A percentile compares a stretch with the other conserved stretches of the same genome.
These are phyloP conservation scores for Pilasporangium apinafurcum DNA, from an alignment of 352 stramenopile genomes.

Conservation along the genomic window DNA sequence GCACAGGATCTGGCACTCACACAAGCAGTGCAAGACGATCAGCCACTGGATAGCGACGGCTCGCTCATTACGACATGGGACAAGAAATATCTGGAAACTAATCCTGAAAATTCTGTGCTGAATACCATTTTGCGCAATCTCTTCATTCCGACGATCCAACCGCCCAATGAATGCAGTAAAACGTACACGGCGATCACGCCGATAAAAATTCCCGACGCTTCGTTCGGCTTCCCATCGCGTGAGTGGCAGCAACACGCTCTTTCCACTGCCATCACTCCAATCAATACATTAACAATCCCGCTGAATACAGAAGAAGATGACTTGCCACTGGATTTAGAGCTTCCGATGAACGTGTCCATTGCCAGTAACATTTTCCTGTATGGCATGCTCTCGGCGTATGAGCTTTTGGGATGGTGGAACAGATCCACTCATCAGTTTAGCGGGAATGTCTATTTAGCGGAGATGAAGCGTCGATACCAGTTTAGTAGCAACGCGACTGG, in stretches of 20 bases:
- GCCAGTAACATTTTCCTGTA: constrained; percentile 3
- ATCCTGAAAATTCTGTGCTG: background rate
- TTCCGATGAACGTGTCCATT: constrained; percentile 6
- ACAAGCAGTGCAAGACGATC: background rate
- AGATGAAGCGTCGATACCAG: no score
- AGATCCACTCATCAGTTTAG: background rate
- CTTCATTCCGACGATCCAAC: background rate
- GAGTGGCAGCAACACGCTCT: constrained; percentile 4
- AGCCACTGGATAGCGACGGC: background rate
- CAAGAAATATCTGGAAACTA: background rate
- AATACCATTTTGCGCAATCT: constrained; percentile 12
- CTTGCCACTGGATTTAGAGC: background rate
- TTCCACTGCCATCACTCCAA: background rate
- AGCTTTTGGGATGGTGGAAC: background rate
- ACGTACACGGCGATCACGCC: background rate
- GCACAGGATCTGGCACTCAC: background rate
- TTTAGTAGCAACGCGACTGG: constrained; percentile 1
- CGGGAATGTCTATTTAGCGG: no score
- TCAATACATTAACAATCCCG: background rate
- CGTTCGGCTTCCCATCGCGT: constrained; percentile 8
- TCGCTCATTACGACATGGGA: background rate
- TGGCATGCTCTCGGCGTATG: background rate
- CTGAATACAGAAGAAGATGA: background rate
- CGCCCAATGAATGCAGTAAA: background rate
- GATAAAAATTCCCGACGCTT: background rate